phyloP scores from a whole-genome alignment of 2,329 filamentous ascomycete genomes.

The Colletotrichum truncatum region DNA sequence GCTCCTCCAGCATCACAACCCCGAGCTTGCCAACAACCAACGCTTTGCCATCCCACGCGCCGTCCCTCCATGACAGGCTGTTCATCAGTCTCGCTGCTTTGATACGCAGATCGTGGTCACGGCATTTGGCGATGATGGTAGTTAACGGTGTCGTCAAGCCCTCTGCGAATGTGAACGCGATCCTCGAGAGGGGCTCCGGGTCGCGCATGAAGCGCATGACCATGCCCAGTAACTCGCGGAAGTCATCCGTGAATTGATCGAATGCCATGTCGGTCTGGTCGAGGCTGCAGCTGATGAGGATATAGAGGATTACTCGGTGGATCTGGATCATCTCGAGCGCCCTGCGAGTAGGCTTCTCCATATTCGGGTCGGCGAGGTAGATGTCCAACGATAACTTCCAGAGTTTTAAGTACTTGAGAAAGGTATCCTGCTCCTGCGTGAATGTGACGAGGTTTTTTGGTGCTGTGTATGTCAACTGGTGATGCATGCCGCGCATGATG shows the following conservation, averaged over 20 bases:
- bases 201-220: slow-evolving; percentile 25
- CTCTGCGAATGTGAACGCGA: slow-evolving; percentile 22
- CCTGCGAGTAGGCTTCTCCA: not conserved
- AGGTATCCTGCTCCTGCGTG: not conserved
- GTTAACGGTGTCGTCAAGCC: slow-evolving; percentile 29
- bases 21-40: slow-evolving; percentile 28
- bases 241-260: slow-evolving; percentile 30
- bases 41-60: slow-evolving; percentile 27
- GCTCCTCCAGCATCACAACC: slow-evolving; percentile 31
- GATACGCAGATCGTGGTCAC: slow-evolving; percentile 30
- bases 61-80: slow-evolving; percentile 29
- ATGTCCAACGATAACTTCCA: slow-evolving; percentile 8
- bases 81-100: slow-evolving; percentile 20
- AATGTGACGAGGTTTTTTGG: not conserved
- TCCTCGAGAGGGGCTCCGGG: not conserved
- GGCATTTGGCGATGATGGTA: slow-evolving; percentile 30
- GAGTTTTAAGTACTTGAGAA: slow-evolving; percentile 8
- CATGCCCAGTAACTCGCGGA: slow-evolving; percentile 20
- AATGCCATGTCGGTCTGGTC: slow-evolving; percentile 30
- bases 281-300: slow-evolving; percentile 25
- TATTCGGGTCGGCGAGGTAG: not conserved
- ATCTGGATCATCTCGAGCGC: slow-evolving; percentile 26
- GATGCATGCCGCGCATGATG: slow-evolving; percentile 20
- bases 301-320: slow-evolving; percentile 17
- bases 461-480: slow-evolving; percentile 4